A percentile compares a stretch with the other conserved stretches of the same genome.
These are phyloP conservation scores for Cryphonectria naterciae DNA, from an alignment of 2,329 filamentous ascomycete species.

Conservation along the genomic window DNA sequence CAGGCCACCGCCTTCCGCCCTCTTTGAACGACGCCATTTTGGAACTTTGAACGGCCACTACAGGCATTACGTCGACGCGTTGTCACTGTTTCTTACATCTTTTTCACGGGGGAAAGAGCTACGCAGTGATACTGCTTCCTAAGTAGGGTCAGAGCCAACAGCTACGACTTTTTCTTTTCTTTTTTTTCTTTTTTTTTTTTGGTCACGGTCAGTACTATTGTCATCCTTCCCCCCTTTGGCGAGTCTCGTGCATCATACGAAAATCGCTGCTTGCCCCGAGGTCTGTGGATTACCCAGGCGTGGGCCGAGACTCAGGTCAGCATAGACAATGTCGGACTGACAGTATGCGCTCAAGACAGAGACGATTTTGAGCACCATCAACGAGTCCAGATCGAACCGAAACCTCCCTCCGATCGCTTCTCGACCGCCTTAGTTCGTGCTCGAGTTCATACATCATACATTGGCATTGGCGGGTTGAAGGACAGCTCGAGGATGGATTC, in stretches of 20 bases:
- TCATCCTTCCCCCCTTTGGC: slow-evolving; percentile 9
- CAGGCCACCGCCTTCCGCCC: not conserved
- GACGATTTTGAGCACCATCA: not conserved
- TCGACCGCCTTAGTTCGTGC: slow-evolving; percentile 17
- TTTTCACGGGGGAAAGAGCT: not conserved
- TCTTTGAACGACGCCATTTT: not conserved
- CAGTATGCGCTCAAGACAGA: not conserved
- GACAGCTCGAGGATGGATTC: slow-evolving; percentile 42
- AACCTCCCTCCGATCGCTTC: not conserved
- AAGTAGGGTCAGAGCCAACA: slow-evolving; percentile 12
- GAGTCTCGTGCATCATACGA: slow-evolving; percentile 3
- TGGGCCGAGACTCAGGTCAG: slow-evolving; percentile 9
- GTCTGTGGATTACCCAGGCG: slow-evolving; percentile 5
- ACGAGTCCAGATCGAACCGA: slow-evolving; percentile 10
- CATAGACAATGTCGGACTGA: slow-evolving; percentile 17
- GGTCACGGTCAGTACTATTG: slow-evolving; percentile 14
- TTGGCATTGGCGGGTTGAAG: slow-evolving; percentile 15
- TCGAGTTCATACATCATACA: slow-evolving; percentile 5
- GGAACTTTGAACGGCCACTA: not conserved
- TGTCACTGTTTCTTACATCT: not conserved
- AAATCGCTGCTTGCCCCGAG: slow-evolving; percentile 1
- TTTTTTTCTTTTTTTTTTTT: not conserved
- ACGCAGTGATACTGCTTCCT: not conserved
- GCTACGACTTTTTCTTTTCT: not conserved
- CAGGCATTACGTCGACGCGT: not conserved